phyloP scores from a whole-genome alignment of 106 monocot species.

The Acorus calamus region DNA sequence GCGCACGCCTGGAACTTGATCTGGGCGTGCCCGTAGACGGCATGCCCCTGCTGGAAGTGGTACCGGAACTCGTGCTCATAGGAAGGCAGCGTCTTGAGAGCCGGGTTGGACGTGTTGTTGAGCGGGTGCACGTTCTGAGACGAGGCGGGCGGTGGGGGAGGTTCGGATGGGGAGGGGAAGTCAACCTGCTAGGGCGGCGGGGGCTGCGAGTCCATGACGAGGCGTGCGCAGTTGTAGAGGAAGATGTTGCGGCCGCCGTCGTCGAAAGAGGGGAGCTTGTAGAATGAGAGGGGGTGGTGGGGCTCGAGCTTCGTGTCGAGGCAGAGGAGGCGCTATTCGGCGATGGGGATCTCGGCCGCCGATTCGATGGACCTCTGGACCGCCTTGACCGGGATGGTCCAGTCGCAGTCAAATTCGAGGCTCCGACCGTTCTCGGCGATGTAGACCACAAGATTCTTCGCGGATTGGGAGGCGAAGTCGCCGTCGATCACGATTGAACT shows the following conservation, averaged over 20 bases:
- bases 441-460: constrained; percentile 67
- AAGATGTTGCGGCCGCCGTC: constrained; percentile 72
- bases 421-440: constrained; percentile 80
- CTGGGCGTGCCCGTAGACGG: constrained; percentile 28
- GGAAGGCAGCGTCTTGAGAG: constrained; percentile 71
- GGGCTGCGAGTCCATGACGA: too few relatives aligned
- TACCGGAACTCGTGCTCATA: constrained; percentile 76
- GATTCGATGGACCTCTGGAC: constrained; percentile 56
- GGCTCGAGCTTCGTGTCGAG: constrained; percentile 54
- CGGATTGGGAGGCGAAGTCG: constrained; percentile 57
- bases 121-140: constrained; percentile 44
- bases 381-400: constrained; percentile 49
- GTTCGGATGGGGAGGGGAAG: constrained; percentile 31
- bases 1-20: constrained; percentile 59
- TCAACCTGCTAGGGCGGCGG: too few relatives aligned
- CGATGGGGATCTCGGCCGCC: constrained; percentile 29
- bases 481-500: constrained; percentile 46
- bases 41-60: constrained; percentile 72
- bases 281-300: constrained; percentile 45
- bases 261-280: constrained; percentile 88
- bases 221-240: constrained; percentile 62
- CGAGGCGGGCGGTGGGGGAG: constrained; percentile 39
- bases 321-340: constrained; percentile 80
- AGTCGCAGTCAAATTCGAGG: constrained; percentile 85
- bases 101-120: constrained; percentile 67